phyloP scores from a whole-genome alignment of 139 green algal species.

The Prasinococcaceae sp. region DNA sequence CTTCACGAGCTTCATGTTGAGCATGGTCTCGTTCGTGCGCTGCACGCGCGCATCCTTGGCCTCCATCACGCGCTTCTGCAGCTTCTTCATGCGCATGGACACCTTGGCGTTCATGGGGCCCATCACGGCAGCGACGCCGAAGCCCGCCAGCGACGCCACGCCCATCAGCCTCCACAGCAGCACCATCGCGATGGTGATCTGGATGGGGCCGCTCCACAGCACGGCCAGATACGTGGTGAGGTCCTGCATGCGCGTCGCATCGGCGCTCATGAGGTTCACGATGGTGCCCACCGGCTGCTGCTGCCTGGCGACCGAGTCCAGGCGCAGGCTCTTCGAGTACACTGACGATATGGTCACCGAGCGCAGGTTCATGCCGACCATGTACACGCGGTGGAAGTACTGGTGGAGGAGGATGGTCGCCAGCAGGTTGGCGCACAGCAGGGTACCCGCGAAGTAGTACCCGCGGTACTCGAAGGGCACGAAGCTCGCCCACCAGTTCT shows the following conservation, averaged over 20 bases:
- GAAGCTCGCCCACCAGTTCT: not conserved
- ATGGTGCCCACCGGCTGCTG: constrained; percentile 20
- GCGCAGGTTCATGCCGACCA: not conserved
- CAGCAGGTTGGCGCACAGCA: not conserved
- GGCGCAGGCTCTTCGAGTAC: constrained; percentile 15
- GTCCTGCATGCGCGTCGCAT: constrained; percentile 5
- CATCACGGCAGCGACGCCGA: too few species aligned
- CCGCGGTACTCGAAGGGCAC: not conserved
- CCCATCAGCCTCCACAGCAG: too few species aligned
- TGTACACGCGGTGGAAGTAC: not conserved
- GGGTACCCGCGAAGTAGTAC: not conserved
- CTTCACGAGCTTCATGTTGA: constrained; percentile 45
- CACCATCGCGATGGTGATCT: constrained; percentile 17
- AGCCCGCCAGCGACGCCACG: too few species aligned
- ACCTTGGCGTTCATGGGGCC: too few species aligned
- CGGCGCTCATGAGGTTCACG: constrained; percentile 13
- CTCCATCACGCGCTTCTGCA: constrained; percentile 9
- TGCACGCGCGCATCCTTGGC: constrained; percentile 18
- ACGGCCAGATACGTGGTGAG: constrained; percentile 7
- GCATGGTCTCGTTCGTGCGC: constrained; percentile 68
- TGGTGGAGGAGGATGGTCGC: not conserved
- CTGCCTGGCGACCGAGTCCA: constrained; percentile 17
- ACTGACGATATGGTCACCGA: constrained; percentile 8
- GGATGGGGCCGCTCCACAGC: constrained; percentile 16
- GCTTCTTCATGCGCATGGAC: not conserved